Evolutionary conservation across 805 yeast species (phyloP).

Genomic region (Kuraishia borneana): DNA sequence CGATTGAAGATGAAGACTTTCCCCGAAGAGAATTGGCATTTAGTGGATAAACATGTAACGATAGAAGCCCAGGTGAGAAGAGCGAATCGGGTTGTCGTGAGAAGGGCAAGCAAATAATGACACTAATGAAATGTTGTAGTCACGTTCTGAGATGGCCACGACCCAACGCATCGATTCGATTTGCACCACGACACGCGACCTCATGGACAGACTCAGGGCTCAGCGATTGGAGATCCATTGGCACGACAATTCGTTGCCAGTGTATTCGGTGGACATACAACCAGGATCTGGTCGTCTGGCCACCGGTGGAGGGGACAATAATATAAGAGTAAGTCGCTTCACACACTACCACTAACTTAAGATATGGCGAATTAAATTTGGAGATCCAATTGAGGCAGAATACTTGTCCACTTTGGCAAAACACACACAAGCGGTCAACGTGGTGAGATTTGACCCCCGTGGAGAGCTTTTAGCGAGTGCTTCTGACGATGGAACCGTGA

Average conservation of each 20-base stretch:
- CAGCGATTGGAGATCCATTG: conserved; percentile 49
- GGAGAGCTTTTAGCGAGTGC: conserved; percentile 78
- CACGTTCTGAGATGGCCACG: no score
- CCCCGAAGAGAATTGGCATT: no score
- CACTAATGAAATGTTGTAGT: no score
- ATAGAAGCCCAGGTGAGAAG: no score
- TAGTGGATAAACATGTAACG: no score
- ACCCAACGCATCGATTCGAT: no score
- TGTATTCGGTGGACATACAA: conserved; percentile 59
- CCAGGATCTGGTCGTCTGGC: conserved; percentile 39
- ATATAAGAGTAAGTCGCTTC: conserved; percentile 46
- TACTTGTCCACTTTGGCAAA: conserved; percentile 74
- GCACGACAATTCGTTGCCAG: conserved; percentile 70
- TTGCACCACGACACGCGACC: no score
- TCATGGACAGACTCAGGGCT: no score
- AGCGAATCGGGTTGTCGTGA: no score
- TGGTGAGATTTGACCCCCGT: conserved; percentile 63
- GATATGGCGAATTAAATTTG: conserved; percentile 19
- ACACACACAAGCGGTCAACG: conserved; percentile 93
- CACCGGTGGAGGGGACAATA: conserved; percentile 93
- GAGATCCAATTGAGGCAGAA: conserved; percentile 23
- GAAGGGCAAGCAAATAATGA: no score
- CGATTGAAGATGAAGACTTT: no score
- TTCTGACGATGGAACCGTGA: conserved; percentile 87
- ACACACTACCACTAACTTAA: background rate